These are phyloP conservation scores for Tetrahymena borealis DNA, from an alignment of 73 alveolate genomes.

Conservation along the genomic window DNA sequence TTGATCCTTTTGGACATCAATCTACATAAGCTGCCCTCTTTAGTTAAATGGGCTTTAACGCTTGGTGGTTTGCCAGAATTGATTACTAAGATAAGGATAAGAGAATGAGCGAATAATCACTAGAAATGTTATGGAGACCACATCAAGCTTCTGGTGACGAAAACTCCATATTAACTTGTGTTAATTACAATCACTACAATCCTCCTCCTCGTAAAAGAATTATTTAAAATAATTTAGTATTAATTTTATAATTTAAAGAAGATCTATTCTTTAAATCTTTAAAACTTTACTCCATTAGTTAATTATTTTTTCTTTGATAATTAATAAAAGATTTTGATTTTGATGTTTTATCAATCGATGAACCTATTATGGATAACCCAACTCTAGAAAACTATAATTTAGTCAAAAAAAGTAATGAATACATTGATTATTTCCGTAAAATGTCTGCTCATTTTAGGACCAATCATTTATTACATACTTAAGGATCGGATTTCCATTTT, in stretches of 20 bases:
- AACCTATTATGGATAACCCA: not conserved
- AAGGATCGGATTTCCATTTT: constrained; percentile 58
- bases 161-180: constrained; percentile 19
- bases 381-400: not conserved
- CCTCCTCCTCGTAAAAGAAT: too few species aligned
- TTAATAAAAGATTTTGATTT: constrained; percentile 19
- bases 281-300: too few species aligned
- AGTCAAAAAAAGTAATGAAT: not conserved
- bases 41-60: constrained; percentile 84
- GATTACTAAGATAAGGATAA: constrained; percentile 73
- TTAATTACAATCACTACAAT: constrained; percentile 23
- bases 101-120: constrained; percentile 57
- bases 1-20: constrained; percentile 94
- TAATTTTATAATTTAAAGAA: too few species aligned
- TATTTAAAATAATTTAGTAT: too few species aligned
- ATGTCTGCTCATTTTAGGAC: constrained; percentile 34
- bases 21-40: constrained; percentile 77
- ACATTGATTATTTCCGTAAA: constrained; percentile 7
- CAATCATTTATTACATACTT: constrained; percentile 33
- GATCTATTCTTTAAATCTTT: too few species aligned
- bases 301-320: too few species aligned
- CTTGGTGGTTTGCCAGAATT: constrained; percentile 74
- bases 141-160: too few species aligned
- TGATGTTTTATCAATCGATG: not conserved
- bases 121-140: constrained; percentile 64